Conservation (phyloP, 345 rosid genomes). For the Viola odorata region DNA sequence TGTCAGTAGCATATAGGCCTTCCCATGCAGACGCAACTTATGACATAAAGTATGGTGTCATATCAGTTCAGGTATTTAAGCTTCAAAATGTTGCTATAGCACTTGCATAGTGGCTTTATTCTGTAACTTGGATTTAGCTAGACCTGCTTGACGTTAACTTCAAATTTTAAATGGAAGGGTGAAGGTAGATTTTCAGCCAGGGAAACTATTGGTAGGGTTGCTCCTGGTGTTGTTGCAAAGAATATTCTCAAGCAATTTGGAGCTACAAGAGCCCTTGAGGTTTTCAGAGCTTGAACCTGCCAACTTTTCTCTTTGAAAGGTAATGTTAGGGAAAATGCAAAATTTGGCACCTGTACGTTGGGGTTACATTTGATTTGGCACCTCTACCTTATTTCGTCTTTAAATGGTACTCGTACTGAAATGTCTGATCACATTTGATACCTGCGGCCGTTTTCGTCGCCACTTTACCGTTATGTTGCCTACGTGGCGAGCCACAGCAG, state of each 20-base stretch:
- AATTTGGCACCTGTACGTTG: too few relatives aligned
- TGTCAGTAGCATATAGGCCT: conserved; percentile 94
- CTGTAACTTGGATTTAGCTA: background rate
- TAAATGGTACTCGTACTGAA: too few relatives aligned
- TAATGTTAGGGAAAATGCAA: too few relatives aligned
- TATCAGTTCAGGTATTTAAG: conserved; percentile 74
- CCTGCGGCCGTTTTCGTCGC: too few relatives aligned
- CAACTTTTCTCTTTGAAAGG: too few relatives aligned
- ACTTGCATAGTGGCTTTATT: conserved; percentile 2
- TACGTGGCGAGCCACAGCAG: too few relatives aligned
- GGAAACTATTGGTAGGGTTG: conserved; percentile 98
- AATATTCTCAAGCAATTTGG: conserved; percentile 67
- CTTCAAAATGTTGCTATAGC: background rate
- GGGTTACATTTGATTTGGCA: too few relatives aligned
- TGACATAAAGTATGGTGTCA: conserved; percentile 98
- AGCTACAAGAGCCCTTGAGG: too few relatives aligned
- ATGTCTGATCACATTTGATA: too few relatives aligned
- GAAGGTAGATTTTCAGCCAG: conserved; percentile 99
- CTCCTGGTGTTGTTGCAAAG: conserved; percentile 95
- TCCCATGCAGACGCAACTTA: conserved; percentile 99
- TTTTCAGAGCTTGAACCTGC: too few relatives aligned
- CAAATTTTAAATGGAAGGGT: conserved; percentile 49
- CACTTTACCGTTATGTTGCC: too few relatives aligned
- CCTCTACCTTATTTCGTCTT: too few relatives aligned
- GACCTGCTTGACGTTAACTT: background rate